Conservation (phyloP, 1,284 basidiomycete species). For the Anthracocystis panici-leucophaei region DNA sequence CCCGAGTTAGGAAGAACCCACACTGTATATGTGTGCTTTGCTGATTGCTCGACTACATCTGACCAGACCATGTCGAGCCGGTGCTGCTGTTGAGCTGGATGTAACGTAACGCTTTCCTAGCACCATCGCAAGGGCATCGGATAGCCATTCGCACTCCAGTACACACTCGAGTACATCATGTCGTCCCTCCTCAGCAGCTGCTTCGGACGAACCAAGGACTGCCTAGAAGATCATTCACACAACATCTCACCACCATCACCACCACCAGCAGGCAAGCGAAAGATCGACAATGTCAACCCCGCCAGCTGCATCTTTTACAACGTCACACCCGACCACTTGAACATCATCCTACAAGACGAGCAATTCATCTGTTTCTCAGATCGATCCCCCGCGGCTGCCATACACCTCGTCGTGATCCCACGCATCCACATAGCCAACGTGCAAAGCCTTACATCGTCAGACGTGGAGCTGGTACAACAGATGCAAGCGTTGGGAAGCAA, state of each 20-base stretch:
- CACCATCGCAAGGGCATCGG: not conserved
- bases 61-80: not conserved
- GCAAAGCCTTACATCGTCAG: constrained; percentile 71
- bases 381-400: constrained; percentile 75
- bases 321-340: constrained; percentile 74
- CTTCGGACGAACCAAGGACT: constrained; percentile 14
- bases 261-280: constrained; percentile 22
- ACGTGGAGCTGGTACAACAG: constrained; percentile 71
- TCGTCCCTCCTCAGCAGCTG: constrained; percentile 29
- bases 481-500: constrained; percentile 77
- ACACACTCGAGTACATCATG: constrained; percentile 11
- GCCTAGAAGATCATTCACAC: not conserved
- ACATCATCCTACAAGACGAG: constrained; percentile 76
- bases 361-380: constrained; percentile 77
- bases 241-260: not conserved
- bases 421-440: constrained; percentile 74
- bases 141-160: no score
- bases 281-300: constrained; percentile 36
- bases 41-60: no score
- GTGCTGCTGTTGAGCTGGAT: not conserved
- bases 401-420: constrained; percentile 79
- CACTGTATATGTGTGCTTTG: constrained; percentile 1
- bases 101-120: not conserved
- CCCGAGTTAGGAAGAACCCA: constrained; percentile 18
- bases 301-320: constrained; percentile 75